Conservation (phyloP, 257 asterid genomes). For the Solanum bukasovii region DNA sequence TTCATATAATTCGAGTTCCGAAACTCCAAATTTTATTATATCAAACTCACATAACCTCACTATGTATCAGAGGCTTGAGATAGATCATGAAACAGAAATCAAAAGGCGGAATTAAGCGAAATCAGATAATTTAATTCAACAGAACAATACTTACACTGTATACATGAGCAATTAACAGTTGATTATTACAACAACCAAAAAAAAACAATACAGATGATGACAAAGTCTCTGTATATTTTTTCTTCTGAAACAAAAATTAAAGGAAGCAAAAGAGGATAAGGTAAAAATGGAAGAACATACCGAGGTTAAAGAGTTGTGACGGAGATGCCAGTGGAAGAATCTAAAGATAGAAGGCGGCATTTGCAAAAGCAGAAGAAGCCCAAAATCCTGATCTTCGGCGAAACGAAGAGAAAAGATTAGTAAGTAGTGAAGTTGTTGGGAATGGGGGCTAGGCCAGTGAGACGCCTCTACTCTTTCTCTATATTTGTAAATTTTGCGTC, state of each 20-base stretch:
- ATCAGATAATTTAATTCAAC: not conserved
- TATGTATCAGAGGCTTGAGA: not conserved
- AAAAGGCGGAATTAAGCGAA: not conserved
- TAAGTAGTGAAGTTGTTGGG: not conserved
- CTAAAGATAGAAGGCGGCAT: constrained; percentile 49
- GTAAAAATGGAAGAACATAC: not conserved
- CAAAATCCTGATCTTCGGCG: not conserved
- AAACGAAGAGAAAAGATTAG: not conserved
- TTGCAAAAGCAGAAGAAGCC: not conserved
- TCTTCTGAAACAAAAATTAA: not conserved
- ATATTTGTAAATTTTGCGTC: not conserved
- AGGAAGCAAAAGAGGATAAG: not conserved
- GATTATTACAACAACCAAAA: not conserved
- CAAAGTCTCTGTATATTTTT: not conserved
- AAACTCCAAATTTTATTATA: not conserved
- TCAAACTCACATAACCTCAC: not conserved
- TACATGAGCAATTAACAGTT: not conserved
- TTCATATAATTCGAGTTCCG: not conserved
- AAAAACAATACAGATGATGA: not conserved
- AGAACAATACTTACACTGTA: not conserved
- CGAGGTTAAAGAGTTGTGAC: not conserved
- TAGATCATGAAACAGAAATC: not conserved
- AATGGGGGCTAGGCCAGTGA: not conserved
- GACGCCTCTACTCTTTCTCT: not conserved
- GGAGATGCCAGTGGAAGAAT: constrained; percentile 26